These are phyloP conservation scores for Barnettozyma pratensis DNA, from an alignment of 805 yeast species.

Conservation along the genomic window DNA sequence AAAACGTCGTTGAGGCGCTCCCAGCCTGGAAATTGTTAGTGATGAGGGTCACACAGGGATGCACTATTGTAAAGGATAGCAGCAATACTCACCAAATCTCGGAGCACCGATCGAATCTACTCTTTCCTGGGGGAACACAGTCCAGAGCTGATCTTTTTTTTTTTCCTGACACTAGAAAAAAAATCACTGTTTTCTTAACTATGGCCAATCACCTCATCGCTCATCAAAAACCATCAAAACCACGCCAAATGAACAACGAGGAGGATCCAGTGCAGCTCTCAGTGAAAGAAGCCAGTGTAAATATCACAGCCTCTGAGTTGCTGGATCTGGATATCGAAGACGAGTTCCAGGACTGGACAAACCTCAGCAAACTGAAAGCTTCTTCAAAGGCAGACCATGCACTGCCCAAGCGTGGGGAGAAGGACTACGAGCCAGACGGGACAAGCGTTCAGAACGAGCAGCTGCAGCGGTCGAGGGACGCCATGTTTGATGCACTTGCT, in stretches of 20 bases:
- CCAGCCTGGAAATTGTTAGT: constrained; percentile 45
- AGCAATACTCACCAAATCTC: constrained; percentile 6
- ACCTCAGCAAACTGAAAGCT: constrained; percentile 25
- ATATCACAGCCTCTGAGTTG: background rate
- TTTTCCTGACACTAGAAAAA: too few species aligned
- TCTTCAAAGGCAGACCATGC: constrained; percentile 12
- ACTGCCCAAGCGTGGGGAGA: constrained; percentile 71
- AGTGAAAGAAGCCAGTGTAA: background rate
- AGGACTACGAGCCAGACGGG: constrained; percentile 83
- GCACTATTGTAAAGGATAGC: background rate
- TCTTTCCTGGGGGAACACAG: too few species aligned
- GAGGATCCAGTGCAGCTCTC: background rate
- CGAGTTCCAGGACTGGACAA: constrained; percentile 50
- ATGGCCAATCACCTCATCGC: too few species aligned
- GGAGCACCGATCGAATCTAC: constrained; percentile 8
- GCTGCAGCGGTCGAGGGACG: constrained; percentile 50
- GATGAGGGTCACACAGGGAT: background rate
- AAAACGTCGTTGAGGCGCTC: constrained; percentile 69
- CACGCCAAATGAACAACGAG: background rate
- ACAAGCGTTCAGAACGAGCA: constrained; percentile 44
- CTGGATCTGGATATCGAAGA: constrained; percentile 30
- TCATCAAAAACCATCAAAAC: too few species aligned
- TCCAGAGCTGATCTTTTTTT: too few species aligned
- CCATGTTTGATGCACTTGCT: constrained; percentile 67
- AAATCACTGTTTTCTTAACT: too few species aligned